Conservation (phyloP, 768 basidiomycete genomes). For the Zangia roseola region DNA sequence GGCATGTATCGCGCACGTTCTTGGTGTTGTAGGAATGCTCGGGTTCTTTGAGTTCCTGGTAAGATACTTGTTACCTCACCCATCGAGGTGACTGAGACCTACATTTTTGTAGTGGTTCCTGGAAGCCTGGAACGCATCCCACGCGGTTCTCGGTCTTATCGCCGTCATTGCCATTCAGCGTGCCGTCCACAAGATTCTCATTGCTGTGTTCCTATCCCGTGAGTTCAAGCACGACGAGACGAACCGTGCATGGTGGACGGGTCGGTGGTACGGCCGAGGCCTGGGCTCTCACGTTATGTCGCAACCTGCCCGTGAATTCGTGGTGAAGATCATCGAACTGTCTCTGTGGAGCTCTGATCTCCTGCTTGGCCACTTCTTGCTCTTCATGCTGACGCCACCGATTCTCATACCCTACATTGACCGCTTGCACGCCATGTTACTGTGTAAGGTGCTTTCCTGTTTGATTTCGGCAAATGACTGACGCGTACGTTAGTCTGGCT, state of each 20-base stretch:
- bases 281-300: constrained; percentile 90
- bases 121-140: constrained; percentile 87
- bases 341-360: constrained; percentile 96
- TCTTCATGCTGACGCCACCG: constrained; percentile 89
- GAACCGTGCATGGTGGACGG: constrained; percentile 99
- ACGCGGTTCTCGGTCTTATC: constrained; percentile 92
- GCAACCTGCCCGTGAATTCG: constrained; percentile 95
- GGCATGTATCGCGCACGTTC: constrained; percentile 83
- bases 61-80: constrained; percentile 26
- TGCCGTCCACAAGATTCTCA: constrained; percentile 89
- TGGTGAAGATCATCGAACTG: constrained; percentile 97
- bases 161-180: constrained; percentile 90
- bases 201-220: constrained; percentile 90
- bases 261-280: constrained; percentile 94
- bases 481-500: constrained; percentile 73
- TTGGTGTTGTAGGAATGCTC: constrained; percentile 83
- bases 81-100: constrained; percentile 8
- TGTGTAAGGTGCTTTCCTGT: constrained; percentile 53
- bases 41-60: constrained; percentile 97
- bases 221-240: constrained; percentile 99
- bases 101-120: constrained; percentile 77
- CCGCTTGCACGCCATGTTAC: constrained; percentile 83
- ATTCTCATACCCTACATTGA: constrained; percentile 90
- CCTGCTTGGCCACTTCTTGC: constrained; percentile 78
- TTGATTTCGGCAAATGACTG: constrained; percentile 8